Percentiles rank a stretch among this genome's conserved stretches.
Evolutionary conservation across 202 grass and related monocot species (phyloP).

Genomic region (Cymbopogon flexuosus): DNA sequence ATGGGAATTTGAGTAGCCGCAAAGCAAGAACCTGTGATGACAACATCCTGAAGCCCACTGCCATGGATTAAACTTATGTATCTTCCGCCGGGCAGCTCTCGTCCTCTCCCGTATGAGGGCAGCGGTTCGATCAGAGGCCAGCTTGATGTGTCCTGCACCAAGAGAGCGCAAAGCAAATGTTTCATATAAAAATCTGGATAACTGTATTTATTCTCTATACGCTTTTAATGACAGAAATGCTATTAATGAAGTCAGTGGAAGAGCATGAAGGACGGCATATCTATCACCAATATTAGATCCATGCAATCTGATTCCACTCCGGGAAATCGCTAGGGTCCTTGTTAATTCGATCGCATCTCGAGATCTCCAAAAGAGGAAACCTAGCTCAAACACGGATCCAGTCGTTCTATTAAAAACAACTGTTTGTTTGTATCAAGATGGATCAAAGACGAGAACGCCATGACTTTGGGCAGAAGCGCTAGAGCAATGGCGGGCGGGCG

Average conservation of each 20-base stretch:
- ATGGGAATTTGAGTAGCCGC: background rate
- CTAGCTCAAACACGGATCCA: background rate
- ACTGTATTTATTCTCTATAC: background rate
- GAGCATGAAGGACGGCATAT: background rate
- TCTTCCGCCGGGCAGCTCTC: slow-evolving; percentile 67
- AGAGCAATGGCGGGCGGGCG: background rate
- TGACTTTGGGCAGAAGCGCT: background rate
- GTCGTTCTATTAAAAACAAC: background rate
- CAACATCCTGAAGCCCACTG: slow-evolving; percentile 68
- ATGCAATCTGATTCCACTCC: background rate
- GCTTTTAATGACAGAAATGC: too few relatives aligned
- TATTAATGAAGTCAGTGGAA: background rate
- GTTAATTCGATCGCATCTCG: background rate
- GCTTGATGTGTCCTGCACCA: slow-evolving; percentile 57
- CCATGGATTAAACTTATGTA: slow-evolving; percentile 87
- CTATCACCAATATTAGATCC: background rate
- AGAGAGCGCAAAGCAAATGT: background rate
- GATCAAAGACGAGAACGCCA: background rate
- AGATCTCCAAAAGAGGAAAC: slow-evolving; percentile 4
- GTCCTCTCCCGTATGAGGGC: slow-evolving; percentile 83
- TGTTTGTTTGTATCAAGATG: background rate
- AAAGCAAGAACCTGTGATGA: slow-evolving; percentile 67
- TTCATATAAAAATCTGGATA: background rate
- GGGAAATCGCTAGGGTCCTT: background rate
- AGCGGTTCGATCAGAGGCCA: slow-evolving; percentile 75